Evolutionary conservation across 1,284 basidiomycete genomes (phyloP).

Genomic region (Trichosporon coremiiforme): DNA sequence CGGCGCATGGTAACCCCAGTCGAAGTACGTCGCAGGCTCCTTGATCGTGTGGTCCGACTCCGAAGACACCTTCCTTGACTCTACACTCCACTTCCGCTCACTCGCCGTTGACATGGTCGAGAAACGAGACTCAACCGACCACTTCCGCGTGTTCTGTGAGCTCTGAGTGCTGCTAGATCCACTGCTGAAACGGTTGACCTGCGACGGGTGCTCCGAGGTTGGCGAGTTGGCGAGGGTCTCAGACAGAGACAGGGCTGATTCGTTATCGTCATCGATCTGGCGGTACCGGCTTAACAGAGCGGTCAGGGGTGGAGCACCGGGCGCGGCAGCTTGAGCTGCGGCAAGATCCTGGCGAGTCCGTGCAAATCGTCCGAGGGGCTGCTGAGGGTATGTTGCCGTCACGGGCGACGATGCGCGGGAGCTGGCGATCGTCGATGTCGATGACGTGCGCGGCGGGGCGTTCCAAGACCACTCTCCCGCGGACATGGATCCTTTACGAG

Average conservation of each 20-base stretch:
- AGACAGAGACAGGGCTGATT: constrained; percentile 21
- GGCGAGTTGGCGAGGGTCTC: constrained; percentile 31
- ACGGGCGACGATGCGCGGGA: constrained; percentile 26
- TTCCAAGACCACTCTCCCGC: constrained; percentile 19
- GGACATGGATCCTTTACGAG: constrained; percentile 5
- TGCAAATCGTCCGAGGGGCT: constrained; percentile 40
- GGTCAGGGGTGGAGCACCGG: constrained; percentile 27
- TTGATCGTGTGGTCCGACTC: constrained; percentile 29
- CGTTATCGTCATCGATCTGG: constrained; percentile 31
- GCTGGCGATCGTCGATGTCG: constrained; percentile 22
- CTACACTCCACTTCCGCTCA: constrained; percentile 21
- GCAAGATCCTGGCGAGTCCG: constrained; percentile 41
- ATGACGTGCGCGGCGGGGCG: constrained; percentile 23
- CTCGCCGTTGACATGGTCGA: neutral
- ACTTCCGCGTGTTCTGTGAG: constrained; percentile 24
- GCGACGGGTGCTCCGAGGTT: constrained; percentile 20
- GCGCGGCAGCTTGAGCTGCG: constrained; percentile 28
- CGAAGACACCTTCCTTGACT: constrained; percentile 24
- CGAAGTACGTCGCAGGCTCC: constrained; percentile 29
- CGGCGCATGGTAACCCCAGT: constrained; percentile 30
- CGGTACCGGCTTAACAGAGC: constrained; percentile 34
- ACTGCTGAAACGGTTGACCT: constrained; percentile 9
- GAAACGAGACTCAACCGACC: constrained; percentile 25
- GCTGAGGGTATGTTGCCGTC: constrained; percentile 22
- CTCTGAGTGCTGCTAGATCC: constrained; percentile 14